Percentiles rank a stretch among this genome's conserved stretches.
Evolutionary conservation across 768 basidiomycete species (phyloP).

Genomic region (Lentinula detonsa): DNA sequence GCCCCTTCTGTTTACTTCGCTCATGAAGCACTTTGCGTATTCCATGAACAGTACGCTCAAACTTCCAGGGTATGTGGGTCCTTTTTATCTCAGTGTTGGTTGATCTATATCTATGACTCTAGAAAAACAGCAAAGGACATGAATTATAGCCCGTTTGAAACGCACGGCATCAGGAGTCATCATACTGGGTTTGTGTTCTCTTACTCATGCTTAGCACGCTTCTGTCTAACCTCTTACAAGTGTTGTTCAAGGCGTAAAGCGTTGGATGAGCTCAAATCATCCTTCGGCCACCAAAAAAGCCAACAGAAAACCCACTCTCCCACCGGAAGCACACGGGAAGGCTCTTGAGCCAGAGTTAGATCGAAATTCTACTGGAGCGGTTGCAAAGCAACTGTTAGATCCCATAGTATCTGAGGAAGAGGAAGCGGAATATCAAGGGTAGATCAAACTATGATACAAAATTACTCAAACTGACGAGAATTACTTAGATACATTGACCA

Average conservation of each 20-base stretch:
- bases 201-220: neutral
- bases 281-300: conserved; percentile 33
- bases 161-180: conserved; percentile 39
- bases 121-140: conserved; percentile 69
- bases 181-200: conserved; percentile 25
- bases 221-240: conserved; percentile 24
- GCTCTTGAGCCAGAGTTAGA: conserved; percentile 26
- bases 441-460: conserved; percentile 10
- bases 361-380: conserved; percentile 46
- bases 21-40: conserved; percentile 87
- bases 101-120: neutral
- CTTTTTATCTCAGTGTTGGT: conserved; percentile 14
- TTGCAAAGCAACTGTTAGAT: conserved; percentile 54
- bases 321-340: conserved; percentile 29
- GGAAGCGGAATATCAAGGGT: conserved; percentile 71
- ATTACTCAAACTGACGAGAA: neutral
- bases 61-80: conserved; percentile 55
- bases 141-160: conserved; percentile 71
- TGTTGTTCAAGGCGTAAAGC: conserved; percentile 71
- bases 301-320: conserved; percentile 27
- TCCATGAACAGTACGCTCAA: conserved; percentile 89
- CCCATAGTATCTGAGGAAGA: conserved; percentile 62
- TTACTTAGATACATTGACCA: conserved; percentile 64
- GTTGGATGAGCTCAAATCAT: conserved; percentile 65
- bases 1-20: conserved; percentile 74